These are phyloP conservation scores for Lagenidium sp. DNA, from an alignment of 352 stramenopile species.

Conservation along the genomic window DNA sequence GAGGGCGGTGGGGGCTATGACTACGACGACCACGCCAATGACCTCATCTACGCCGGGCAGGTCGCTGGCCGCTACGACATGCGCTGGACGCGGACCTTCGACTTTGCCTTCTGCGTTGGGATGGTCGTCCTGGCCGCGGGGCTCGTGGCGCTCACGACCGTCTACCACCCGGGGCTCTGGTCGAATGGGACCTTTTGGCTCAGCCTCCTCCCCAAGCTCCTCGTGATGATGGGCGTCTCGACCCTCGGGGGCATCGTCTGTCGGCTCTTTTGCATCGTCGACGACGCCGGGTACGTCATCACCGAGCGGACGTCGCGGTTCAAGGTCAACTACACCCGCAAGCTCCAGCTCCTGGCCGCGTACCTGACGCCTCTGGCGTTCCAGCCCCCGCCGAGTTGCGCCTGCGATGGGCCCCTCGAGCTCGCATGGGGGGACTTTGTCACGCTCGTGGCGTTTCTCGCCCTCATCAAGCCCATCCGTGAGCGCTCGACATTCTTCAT, in stretches of 20 bases:
- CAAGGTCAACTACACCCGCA: slow-evolving; percentile 87
- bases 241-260: slow-evolving; percentile 65
- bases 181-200: slow-evolving; percentile 68
- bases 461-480: slow-evolving; percentile 78
- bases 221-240: slow-evolving; percentile 77
- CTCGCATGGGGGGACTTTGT: slow-evolving; percentile 81
- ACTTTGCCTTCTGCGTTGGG: slow-evolving; percentile 68
- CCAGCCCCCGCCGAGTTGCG: slow-evolving; percentile 21
- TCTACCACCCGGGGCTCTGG: slow-evolving; percentile 60
- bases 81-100: slow-evolving; percentile 76
- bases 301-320: slow-evolving; percentile 77
- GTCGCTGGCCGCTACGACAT: slow-evolving; percentile 76
- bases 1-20: slow-evolving; percentile 35
- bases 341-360: slow-evolving; percentile 76
- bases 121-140: slow-evolving; percentile 43
- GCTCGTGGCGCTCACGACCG: slow-evolving; percentile 46
- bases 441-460: slow-evolving; percentile 70
- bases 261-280: slow-evolving; percentile 69
- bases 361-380: slow-evolving; percentile 79
- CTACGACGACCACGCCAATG: slow-evolving; percentile 72
- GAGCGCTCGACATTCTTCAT: slow-evolving; percentile 80
- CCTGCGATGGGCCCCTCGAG: slow-evolving; percentile 45
- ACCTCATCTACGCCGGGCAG: slow-evolving; percentile 77
- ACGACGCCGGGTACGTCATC: slow-evolving; percentile 80
- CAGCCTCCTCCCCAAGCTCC: slow-evolving; percentile 67